phyloP scores from a whole-genome alignment of 148 eudicot species.

The Diospyros lotus region DNA sequence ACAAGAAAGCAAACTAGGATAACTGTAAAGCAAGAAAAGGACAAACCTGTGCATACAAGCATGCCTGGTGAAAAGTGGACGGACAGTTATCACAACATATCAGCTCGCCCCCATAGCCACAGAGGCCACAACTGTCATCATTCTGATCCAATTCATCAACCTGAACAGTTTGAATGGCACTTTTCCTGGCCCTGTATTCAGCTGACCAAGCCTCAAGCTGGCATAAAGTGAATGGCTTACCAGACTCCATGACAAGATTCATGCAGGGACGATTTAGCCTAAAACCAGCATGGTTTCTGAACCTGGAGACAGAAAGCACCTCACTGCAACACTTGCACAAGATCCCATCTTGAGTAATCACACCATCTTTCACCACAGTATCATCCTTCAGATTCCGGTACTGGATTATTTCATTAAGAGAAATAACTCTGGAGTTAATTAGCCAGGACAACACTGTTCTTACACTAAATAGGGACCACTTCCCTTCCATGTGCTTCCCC shows the following conservation, averaged over 20 bases:
- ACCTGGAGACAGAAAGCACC: constrained; percentile 61
- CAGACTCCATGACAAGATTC: constrained; percentile 84
- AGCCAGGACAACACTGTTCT: constrained; percentile 85
- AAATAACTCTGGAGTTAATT: constrained; percentile 50
- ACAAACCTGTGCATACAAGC: constrained; percentile 80
- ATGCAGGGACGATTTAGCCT: constrained; percentile 53
- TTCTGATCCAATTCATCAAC: constrained; percentile 63
- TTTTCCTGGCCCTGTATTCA: constrained; percentile 81
- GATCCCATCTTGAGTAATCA: constrained; percentile 66
- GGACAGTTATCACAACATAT: constrained; percentile 96
- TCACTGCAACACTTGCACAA: constrained; percentile 70
- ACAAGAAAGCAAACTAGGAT: background rate
- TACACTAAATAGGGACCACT: constrained; percentile 41
- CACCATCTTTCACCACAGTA: constrained; percentile 69
- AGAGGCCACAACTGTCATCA: constrained; percentile 94
- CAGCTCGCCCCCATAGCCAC: constrained; percentile 97
- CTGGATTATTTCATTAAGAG: constrained; percentile 60
- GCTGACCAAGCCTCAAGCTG: constrained; percentile 97
- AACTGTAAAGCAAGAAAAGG: background rate
- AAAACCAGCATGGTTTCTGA: constrained; percentile 78
- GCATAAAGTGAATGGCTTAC: constrained; percentile 69
- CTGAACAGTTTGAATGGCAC: constrained; percentile 35
- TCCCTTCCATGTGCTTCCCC: constrained; percentile 48
- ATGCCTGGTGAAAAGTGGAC: constrained; percentile 86
- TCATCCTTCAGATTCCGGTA: constrained; percentile 61